A percentile compares a stretch with the other conserved stretches of the same genome.
Conservation (phyloP, 208 protist genomes). For the Trypanosomatidae sp. region DNA sequence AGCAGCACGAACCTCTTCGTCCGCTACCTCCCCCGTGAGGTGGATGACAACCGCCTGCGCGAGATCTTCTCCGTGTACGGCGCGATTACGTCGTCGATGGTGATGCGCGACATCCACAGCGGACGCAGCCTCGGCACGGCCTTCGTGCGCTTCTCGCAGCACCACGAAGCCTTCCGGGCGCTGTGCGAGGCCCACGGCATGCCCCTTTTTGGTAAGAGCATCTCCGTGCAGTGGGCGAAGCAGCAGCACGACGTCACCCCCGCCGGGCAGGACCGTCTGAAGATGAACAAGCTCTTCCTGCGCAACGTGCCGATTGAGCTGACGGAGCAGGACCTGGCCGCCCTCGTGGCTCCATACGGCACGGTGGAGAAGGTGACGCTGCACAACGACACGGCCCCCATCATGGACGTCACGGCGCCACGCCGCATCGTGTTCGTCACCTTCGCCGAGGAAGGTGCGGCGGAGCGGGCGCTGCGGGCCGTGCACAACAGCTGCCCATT, state of each 20-base stretch:
- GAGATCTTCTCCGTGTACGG: conserved; percentile 36
- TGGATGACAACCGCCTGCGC: conserved; percentile 36
- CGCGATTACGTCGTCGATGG: conserved; percentile 35
- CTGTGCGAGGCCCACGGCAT: conserved; percentile 12
- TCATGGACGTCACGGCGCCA: neutral
- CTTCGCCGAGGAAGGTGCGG: conserved; percentile 35
- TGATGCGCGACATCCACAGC: conserved; percentile 56
- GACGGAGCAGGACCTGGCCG: conserved; percentile 16
- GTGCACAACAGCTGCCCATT: conserved; percentile 53
- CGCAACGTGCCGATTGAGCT: conserved; percentile 49
- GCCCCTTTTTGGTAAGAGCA: conserved; percentile 14
- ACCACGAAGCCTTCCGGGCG: conserved; percentile 27
- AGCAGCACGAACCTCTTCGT: conserved; percentile 61
- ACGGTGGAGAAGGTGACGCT: conserved; percentile 29
- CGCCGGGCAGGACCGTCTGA: conserved; percentile 24
- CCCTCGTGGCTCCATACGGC: conserved; percentile 21
- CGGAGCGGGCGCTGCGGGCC: conserved; percentile 29
- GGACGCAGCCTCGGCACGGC: conserved; percentile 42
- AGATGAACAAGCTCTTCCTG: conserved; percentile 52
- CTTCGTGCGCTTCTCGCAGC: conserved; percentile 39
- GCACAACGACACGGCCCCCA: conserved; percentile 29
- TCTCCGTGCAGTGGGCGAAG: conserved; percentile 40
- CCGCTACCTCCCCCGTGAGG: conserved; percentile 25
- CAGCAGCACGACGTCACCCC: conserved; percentile 38
- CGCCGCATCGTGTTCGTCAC: conserved; percentile 56